These are phyloP conservation scores for Cystobasidium slooffiae DNA, from an alignment of 1,284 basidiomycete species.

Conservation along the genomic window DNA sequence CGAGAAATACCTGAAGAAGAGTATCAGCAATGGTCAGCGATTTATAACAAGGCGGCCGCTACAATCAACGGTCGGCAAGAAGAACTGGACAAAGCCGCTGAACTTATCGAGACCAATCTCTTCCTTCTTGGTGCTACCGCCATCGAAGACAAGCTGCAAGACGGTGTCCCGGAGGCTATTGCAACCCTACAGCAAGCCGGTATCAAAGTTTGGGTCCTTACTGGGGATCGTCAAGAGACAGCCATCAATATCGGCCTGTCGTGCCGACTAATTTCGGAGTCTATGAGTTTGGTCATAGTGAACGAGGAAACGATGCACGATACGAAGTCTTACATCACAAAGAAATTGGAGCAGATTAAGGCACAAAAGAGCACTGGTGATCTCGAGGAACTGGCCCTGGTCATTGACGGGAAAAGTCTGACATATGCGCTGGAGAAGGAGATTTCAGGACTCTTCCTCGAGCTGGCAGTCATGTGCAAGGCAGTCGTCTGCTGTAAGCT, in stretches of 20 bases:
- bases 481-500: constrained; percentile 92
- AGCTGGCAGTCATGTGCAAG: constrained; percentile 97
- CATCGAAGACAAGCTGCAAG: constrained; percentile 97
- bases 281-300: constrained; percentile 96
- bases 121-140: constrained; percentile 93
- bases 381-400: constrained; percentile 87
- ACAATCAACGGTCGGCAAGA: constrained; percentile 92
- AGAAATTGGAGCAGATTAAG: constrained; percentile 87
- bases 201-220: constrained; percentile 99
- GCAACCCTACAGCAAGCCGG: constrained; percentile 97
- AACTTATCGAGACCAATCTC: constrained; percentile 92
- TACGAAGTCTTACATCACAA: constrained; percentile 83
- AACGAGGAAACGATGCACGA: constrained; percentile 86
- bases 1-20: constrained; percentile 89
- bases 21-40: constrained; percentile 82
- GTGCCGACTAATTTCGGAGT: constrained; percentile 93
- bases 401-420: constrained; percentile 96
- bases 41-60: constrained; percentile 88
- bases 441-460: constrained; percentile 83
- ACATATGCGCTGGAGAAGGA: constrained; percentile 92
- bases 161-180: constrained; percentile 97
- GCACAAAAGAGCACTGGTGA: constrained; percentile 88
- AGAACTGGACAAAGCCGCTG: constrained; percentile 90
- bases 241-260: constrained; percentile 99
- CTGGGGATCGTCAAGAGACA: constrained; percentile 97